Percentiles rank a stretch among this genome's conserved stretches.
These are phyloP conservation scores for Inonotus obliquus DNA, from an alignment of 1,284 basidiomycete genomes.

Conservation along the genomic window DNA sequence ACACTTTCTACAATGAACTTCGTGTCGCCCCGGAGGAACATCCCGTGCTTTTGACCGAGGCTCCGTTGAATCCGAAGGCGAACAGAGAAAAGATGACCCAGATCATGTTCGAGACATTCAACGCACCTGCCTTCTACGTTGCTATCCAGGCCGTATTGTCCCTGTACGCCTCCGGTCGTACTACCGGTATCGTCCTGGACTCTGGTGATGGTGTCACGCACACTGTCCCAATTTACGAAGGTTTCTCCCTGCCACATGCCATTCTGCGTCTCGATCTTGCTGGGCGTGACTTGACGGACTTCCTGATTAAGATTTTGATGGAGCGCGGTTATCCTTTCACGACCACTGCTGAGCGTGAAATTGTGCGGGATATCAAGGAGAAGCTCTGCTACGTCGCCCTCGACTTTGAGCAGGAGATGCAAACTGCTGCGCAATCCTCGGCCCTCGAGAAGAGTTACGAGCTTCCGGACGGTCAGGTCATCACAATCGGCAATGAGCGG, in stretches of 20 bases:
- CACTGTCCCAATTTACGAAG: conserved; percentile 98
- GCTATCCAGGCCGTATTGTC: conserved; percentile 92
- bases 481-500: conserved; percentile 96
- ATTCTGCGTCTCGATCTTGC: conserved; percentile 95
- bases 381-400: conserved; percentile 68
- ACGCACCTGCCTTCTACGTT: conserved; percentile 91
- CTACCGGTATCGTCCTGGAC: conserved; percentile 94
- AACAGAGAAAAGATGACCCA: conserved; percentile 97
- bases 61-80: conserved; percentile 88
- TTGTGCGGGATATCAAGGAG: conserved; percentile 69
- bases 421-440: conserved; percentile 89
- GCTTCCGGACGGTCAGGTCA: conserved; percentile 94
- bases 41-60: conserved; percentile 91
- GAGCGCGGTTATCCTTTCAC: conserved; percentile 96
- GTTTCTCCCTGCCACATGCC: conserved; percentile 93
- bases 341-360: conserved; percentile 86
- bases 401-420: conserved; percentile 80
- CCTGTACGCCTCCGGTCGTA: conserved; percentile 89
- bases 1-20: conserved; percentile 88
- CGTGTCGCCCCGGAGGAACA: conserved; percentile 87
- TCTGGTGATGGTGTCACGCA: conserved; percentile 99
- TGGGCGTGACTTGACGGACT: conserved; percentile 93
- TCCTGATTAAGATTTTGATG: conserved; percentile 89
- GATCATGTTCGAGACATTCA: conserved; percentile 98
- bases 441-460: conserved; percentile 96